These are phyloP conservation scores for Citeromyces nyonsensis DNA, from an alignment of 805 yeast genomes.

Conservation along the genomic window DNA sequence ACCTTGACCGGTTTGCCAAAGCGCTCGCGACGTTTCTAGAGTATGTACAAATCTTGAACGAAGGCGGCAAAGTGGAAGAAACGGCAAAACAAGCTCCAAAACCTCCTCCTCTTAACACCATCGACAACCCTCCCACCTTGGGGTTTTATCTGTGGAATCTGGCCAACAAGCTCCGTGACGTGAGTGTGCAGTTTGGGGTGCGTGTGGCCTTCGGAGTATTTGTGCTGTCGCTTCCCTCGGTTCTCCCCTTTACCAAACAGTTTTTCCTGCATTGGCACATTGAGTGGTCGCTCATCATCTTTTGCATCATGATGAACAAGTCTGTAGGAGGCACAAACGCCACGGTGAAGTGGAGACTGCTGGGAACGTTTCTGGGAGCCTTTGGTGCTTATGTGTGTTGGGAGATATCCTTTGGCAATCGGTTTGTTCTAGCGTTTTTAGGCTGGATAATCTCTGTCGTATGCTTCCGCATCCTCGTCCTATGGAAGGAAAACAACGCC, in stretches of 20 bases:
- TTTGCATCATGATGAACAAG: conserved; percentile 72
- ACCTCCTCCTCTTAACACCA: conserved; percentile 1
- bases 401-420: conserved; percentile 41
- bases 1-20: conserved; percentile 44
- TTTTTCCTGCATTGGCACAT: conserved; percentile 53
- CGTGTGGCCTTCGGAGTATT: conserved; percentile 71
- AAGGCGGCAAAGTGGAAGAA: conserved; percentile 23
- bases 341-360: conserved; percentile 58
- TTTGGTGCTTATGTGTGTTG: conserved; percentile 42
- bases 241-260: conserved; percentile 34
- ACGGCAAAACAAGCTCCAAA: not conserved
- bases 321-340: conserved; percentile 74
- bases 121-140: conserved; percentile 1
- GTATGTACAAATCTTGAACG: conserved; percentile 37
- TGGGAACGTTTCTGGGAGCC: conserved; percentile 70
- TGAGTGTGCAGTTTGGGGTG: conserved; percentile 66
- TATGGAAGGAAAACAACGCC: conserved; percentile 49
- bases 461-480: conserved; percentile 41
- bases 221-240: conserved; percentile 51
- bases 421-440: conserved; percentile 27
- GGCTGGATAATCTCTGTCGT: conserved; percentile 33
- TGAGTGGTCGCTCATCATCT: conserved; percentile 79
- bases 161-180: conserved; percentile 35
- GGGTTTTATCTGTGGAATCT: conserved; percentile 28
- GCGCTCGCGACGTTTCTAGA: conserved; percentile 37